A percentile compares a stretch with the other conserved stretches of the same genome.
Evolutionary conservation across 2,329 filamentous ascomycete genomes (phyloP).

Genomic region (Bretziella fagacearum): DNA sequence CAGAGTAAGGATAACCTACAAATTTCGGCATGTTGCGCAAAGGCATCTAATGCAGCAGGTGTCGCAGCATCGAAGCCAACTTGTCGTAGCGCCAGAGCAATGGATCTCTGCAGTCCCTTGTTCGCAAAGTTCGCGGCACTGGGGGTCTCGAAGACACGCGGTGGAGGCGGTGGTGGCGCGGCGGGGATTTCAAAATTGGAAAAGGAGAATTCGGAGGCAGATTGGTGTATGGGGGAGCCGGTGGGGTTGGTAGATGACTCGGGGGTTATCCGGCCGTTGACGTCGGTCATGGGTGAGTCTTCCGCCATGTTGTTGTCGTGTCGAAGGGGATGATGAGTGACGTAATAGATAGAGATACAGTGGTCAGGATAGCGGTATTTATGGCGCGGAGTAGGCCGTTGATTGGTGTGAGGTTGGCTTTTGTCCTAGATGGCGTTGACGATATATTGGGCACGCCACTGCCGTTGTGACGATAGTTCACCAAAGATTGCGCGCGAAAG

Average conservation of each 20-base stretch:
- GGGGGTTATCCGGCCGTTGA: background rate
- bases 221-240: no score
- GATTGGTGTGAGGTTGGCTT: no score
- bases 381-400: no score
- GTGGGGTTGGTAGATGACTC: no score
- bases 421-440: no score
- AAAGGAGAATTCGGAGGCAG: background rate
- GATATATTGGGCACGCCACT: no score
- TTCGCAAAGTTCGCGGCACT: conserved; percentile 17
- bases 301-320: background rate
- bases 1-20: conserved; percentile 34
- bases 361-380: background rate
- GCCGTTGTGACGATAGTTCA: background rate
- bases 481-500: background rate
- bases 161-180: background rate
- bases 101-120: conserved; percentile 34
- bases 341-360: background rate
- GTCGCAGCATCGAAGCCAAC: conserved; percentile 41
- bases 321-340: no score
- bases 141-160: background rate
- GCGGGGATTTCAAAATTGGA: background rate
- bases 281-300: background rate
- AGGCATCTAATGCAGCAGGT: conserved; percentile 40
- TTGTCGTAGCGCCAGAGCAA: conserved; percentile 37
- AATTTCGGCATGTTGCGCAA: conserved; percentile 36